Base-by-base conservation (phyloP, 345 rosid genomes). In the Linum tenue region DNA sequence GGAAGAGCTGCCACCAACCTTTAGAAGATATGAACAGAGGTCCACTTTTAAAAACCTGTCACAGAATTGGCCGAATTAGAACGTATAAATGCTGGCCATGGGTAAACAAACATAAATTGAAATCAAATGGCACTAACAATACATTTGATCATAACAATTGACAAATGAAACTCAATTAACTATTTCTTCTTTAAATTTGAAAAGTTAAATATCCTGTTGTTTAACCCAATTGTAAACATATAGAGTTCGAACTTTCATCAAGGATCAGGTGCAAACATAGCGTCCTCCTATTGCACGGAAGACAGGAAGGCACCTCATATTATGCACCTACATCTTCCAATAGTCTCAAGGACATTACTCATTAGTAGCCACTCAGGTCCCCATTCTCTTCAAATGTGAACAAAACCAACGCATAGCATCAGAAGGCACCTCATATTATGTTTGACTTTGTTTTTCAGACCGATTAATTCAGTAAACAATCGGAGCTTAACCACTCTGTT, bases 21-120 rank as follows among this genome's bases (percentile, higher is more conserved):
- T 94, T 94, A 6, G 99, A 90, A 58, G 99, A 94, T 80, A 94
- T 94, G 85, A 86, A 90, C 75, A 90, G 95, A 2, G 92, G 97
- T 67, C 98, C 98, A 69, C 94, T 92, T 88, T 88, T 92, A 80
- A 85, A 90, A 73, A 92, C 96, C 98, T 92, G 86, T 42, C 67
- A 78, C 16, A 57, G 60, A 31, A 3, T 17, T 11, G 37, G 36
- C 10, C 7, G 11, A 57, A 37, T 31, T 37, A 57, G 38, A 1
- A 57, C 14, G 53, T 15, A 48, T 48, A 9, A 48, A 6, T 48
- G 53, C 0, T 9, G 15, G 12, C 15, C 14, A 48, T 2, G 11
- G 14, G 15, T 9, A 48, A 48, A 9, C 3, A 48, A 48, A 9
- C 53, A 48, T 15, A 22, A 22, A 22, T 3, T 48, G 53, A 48